Evolutionary conservation across 495 filamentous ascomycete species (phyloP).

Genomic region (Penicillium subrubescens): DNA sequence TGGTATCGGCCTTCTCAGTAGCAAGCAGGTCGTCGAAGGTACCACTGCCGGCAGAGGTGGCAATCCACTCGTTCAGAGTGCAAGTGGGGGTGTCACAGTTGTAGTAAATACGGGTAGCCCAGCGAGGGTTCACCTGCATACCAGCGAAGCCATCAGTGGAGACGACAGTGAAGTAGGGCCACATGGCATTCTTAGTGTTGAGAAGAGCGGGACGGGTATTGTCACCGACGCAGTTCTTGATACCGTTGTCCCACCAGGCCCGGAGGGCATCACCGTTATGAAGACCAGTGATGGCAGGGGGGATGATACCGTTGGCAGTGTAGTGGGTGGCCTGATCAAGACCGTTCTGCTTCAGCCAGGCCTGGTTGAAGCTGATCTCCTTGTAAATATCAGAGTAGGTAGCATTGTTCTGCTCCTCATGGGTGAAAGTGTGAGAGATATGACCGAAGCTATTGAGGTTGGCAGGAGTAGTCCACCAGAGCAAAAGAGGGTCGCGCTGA

Average conservation of each 20-base stretch:
- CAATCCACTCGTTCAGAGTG: constrained; percentile 61
- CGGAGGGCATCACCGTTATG: constrained; percentile 65
- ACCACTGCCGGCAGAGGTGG: constrained; percentile 56
- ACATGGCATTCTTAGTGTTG: constrained; percentile 52
- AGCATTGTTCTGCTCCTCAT: constrained; percentile 60
- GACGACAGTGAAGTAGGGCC: constrained; percentile 57
- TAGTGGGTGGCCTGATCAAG: constrained; percentile 44
- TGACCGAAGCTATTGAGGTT: constrained; percentile 57
- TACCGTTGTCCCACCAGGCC: constrained; percentile 61
- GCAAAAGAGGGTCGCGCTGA: constrained; percentile 49
- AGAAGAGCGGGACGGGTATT: constrained; percentile 57
- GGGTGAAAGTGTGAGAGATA: constrained; percentile 66
- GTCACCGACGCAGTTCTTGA: constrained; percentile 63
- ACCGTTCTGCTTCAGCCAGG: constrained; percentile 56
- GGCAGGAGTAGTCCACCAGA: constrained; percentile 48
- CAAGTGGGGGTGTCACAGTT: constrained; percentile 61
- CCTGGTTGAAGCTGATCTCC: constrained; percentile 63
- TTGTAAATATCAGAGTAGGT: constrained; percentile 58
- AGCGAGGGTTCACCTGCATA: constrained; percentile 60
- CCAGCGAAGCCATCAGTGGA: constrained; percentile 57
- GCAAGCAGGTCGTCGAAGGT: constrained; percentile 51
- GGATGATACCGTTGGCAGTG: constrained; percentile 58
- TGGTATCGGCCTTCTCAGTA: constrained; percentile 53
- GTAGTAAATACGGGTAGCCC: constrained; percentile 66
- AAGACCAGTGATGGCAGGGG: constrained; percentile 64